Base-by-base conservation (phyloP, 495 filamentous ascomycete species). In the Cryomyces antarcticus region DNA sequence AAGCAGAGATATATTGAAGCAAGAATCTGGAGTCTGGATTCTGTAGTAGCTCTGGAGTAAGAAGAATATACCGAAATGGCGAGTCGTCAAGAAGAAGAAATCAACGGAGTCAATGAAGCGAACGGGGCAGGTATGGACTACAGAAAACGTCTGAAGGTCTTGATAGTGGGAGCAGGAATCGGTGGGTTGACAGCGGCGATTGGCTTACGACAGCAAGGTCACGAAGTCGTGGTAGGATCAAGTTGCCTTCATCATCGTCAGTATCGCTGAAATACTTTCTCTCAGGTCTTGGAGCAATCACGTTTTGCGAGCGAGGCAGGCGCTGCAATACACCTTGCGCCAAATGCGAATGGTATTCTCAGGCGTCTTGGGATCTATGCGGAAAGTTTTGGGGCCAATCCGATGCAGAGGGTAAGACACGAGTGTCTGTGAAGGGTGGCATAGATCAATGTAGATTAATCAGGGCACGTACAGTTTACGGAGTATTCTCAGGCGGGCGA, bases 101-200 rank as follows among this genome's bases (percentile, higher is more conserved):
- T 24, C 17, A 24, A 24, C 2, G 17, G 17, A 24, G 17, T 24
- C 17, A 9, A 36, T 3, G 33, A 36, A 10, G 33, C 12, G 33
- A 36, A 36, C 33, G 12, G 33, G 2, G 33, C 3, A 3, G 33
- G 33, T 13, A 36, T 36, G 9, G 9, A 28, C 7, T 3, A 28
- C 27, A 3, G 38, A 9, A 28, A 39, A 7, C 38, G 38, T 28
- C 42, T 65, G 36, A 52, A 47, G 10, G 52, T 73, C 40, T 44
- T 63, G 46, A 70, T 75, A 24, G 63, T 70, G n/a, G 72, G 71
- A 10, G 71, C 66, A 11, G 71, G 73, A 0, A 74, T 75, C 17
- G 69, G 68, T 9, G 70, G 72, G 6, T 50, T 74, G 28, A 56
- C 63, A 1, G 64, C 70, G 10, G 71, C 72, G 0, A 66, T 74